Conservation (phyloP, 2,329 filamentous ascomycete species). For the Penicillium sp. region DNA sequence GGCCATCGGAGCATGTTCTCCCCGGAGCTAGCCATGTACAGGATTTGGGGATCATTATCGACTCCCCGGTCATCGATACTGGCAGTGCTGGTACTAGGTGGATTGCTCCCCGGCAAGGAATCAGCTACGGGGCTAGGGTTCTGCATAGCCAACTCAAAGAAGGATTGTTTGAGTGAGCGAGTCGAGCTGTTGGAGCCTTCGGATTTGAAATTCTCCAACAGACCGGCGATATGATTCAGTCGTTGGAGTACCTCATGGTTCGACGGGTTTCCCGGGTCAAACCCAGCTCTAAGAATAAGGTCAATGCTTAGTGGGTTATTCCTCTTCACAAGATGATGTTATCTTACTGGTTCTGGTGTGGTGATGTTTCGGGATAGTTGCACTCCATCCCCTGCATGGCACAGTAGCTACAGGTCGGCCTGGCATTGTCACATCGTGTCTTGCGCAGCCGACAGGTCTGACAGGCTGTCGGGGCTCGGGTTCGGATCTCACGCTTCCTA, state of each 20-base stretch:
- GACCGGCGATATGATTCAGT: slow-evolving; percentile 19
- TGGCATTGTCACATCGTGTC: slow-evolving; percentile 25
- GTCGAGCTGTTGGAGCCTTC: slow-evolving; percentile 15
- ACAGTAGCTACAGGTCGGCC: slow-evolving; percentile 26
- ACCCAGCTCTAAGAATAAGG: slow-evolving; percentile 11
- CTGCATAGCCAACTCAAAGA: slow-evolving; percentile 14
- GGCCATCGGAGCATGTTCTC: slow-evolving; percentile 26
- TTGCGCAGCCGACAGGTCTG: slow-evolving; percentile 26
- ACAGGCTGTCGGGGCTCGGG: slow-evolving; percentile 26
- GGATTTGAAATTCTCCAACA: slow-evolving; percentile 24
- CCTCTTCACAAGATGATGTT: not conserved
- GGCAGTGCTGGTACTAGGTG: slow-evolving; percentile 3
- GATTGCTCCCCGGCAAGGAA: slow-evolving; percentile 6
- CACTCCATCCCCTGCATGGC: slow-evolving; percentile 20
- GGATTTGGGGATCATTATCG: slow-evolving; percentile 19
- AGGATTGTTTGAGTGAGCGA: slow-evolving; percentile 16
- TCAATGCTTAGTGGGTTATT: not conserved
- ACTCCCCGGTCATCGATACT: slow-evolving; percentile 13
- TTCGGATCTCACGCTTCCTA: slow-evolving; percentile 24
- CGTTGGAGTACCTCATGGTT: slow-evolving; percentile 22
- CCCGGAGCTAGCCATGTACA: slow-evolving; percentile 22
- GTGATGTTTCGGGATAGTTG: slow-evolving; percentile 23
- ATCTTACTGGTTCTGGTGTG: slow-evolving; percentile 21
- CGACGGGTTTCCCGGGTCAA: slow-evolving; percentile 13
- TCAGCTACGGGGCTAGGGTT: slow-evolving; percentile 15